A percentile compares a stretch with the other conserved stretches of the same genome.
phyloP scores from a whole-genome alignment of 2,329 filamentous ascomycete species.

The Diaporthe citri region DNA sequence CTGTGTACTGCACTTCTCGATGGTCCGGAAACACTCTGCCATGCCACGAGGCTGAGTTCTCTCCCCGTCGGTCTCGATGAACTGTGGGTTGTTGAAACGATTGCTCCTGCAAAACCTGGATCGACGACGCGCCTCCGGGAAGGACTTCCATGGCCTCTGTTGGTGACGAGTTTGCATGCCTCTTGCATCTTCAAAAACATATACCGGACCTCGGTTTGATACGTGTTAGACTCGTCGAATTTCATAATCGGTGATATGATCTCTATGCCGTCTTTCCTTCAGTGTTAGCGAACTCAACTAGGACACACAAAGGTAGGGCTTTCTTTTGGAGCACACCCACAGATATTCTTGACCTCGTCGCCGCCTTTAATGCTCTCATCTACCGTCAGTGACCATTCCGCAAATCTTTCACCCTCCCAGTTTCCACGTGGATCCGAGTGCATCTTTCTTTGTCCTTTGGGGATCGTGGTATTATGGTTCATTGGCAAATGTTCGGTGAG shows the following conservation, averaged over 20 bases:
- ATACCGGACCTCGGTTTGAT: not conserved
- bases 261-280: not conserved
- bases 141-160: not conserved
- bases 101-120: not conserved
- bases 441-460: not conserved
- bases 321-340: not conserved
- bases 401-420: not conserved
- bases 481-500: not conserved
- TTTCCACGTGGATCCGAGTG: not conserved
- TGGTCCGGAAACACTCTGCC: not conserved
- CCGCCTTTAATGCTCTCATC: not conserved
- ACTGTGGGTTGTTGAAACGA: conserved; percentile 2
- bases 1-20: not conserved
- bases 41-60: not conserved
- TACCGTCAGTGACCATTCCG: not conserved
- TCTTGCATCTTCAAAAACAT: not conserved
- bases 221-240: not conserved
- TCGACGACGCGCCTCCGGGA: not conserved
- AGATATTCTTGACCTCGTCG: not conserved
- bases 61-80: not conserved
- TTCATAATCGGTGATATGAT: not conserved
- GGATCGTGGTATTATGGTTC: not conserved
- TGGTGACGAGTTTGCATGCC: not conserved
- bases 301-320: too few relatives aligned
- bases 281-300: too few relatives aligned